Percentiles rank a stretch among this genome's conserved stretches.
These are phyloP conservation scores for Xylaria sp. DNA, from an alignment of 2,329 filamentous ascomycete species.

Conservation along the genomic window DNA sequence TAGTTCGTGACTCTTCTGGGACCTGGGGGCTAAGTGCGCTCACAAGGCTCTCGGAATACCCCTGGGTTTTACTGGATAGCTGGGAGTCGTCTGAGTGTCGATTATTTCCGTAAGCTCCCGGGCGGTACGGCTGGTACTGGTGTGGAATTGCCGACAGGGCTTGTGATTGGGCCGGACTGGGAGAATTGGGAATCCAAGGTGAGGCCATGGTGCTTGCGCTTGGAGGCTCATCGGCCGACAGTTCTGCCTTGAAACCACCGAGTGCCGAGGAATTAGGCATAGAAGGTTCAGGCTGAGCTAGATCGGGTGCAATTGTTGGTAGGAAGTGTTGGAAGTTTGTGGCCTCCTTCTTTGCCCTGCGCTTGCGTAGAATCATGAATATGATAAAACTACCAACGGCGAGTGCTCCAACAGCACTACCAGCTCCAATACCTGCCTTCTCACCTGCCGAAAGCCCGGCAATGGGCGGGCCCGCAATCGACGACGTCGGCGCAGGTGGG, in stretches of 20 bases:
- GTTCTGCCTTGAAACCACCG: constrained; percentile 34
- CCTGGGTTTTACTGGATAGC: constrained; percentile 20
- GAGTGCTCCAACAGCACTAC: constrained; percentile 25
- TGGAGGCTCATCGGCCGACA: constrained; percentile 33
- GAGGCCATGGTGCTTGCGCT: constrained; percentile 6
- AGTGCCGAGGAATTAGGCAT: constrained; percentile 13
- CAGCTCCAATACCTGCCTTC: constrained; percentile 36
- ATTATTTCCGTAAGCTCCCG: constrained; percentile 12
- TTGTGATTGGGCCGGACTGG: background rate
- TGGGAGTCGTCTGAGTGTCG: constrained; percentile 29
- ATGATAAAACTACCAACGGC: constrained; percentile 27
- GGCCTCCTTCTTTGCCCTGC: constrained; percentile 15
- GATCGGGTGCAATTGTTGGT: background rate
- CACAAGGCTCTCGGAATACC: constrained; percentile 11
- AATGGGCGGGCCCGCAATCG: background rate
- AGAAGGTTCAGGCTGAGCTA: background rate
- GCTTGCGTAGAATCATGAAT: constrained; percentile 18
- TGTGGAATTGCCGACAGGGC: background rate
- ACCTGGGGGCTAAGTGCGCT: constrained; percentile 20
- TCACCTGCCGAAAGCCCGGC: constrained; percentile 22
- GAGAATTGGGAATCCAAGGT: constrained; percentile 17
- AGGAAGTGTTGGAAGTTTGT: background rate
- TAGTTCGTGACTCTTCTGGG: background rate
- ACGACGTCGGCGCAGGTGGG: constrained; percentile 16
- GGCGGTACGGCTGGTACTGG: constrained; percentile 33